phyloP scores from a whole-genome alignment of 306 rosid genomes.

The Morella rubra region DNA sequence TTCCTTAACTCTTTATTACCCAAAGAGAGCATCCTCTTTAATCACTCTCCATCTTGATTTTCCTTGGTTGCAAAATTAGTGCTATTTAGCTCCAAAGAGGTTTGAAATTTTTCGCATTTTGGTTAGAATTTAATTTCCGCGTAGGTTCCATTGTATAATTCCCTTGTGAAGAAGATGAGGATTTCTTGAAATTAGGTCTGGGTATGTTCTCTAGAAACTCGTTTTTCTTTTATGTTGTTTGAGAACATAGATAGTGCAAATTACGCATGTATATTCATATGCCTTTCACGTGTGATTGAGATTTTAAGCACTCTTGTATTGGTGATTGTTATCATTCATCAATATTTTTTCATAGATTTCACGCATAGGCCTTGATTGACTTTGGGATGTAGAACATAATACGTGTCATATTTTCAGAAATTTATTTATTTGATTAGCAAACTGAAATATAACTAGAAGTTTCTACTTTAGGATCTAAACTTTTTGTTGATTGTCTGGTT shows the following conservation, averaged over 20 bases:
- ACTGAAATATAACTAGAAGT: neutral
- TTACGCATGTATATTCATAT: neutral
- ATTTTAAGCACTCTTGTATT: neutral
- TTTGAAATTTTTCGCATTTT: neutral
- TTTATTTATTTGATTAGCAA: neutral
- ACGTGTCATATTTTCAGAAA: neutral
- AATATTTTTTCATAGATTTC: neutral
- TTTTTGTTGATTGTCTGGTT: neutral
- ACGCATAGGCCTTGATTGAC: neutral
- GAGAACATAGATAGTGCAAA: neutral
- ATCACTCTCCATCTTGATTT: too few relatives aligned
- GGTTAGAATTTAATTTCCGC: neutral
- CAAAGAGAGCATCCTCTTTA: too few relatives aligned
- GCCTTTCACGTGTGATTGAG: neutral
- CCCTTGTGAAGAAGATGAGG: neutral
- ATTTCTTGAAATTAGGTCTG: neutral
- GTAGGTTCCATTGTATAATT: neutral
- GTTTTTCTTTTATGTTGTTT: neutral
- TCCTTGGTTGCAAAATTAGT: neutral
- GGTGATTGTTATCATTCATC: neutral
- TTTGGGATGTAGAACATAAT: neutral
- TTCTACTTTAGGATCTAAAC: neutral
- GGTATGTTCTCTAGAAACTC: neutral
- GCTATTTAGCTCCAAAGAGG: neutral
- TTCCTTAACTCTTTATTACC: too few relatives aligned